Conservation (phyloP, 805 yeast species). For the Candida golubevii region DNA sequence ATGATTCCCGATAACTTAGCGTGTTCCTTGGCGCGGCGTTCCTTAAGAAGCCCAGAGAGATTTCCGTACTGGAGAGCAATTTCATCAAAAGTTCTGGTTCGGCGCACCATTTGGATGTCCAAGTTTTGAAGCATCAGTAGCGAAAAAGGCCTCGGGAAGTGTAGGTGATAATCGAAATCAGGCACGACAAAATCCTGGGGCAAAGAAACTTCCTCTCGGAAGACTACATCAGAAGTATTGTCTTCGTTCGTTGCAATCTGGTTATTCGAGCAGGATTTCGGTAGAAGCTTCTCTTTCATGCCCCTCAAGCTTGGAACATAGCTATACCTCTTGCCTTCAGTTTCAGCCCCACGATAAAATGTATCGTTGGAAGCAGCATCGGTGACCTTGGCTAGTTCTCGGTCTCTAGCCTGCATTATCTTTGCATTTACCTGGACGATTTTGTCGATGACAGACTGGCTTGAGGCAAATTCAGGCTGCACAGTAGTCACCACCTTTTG, state of each 20-base stretch:
- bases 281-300: slow-evolving; percentile 6
- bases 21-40: slow-evolving; percentile 2
- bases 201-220: neutral
- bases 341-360: neutral
- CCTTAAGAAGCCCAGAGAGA: slow-evolving; percentile 11
- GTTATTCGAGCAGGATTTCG: neutral
- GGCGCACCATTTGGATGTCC: slow-evolving; percentile 32
- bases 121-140: slow-evolving; percentile 28
- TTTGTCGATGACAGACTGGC: slow-evolving; percentile 12
- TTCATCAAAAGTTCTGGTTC: slow-evolving; percentile 21
- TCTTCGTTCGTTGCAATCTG: neutral
- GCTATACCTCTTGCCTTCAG: neutral
- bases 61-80: slow-evolving; percentile 23
- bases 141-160: slow-evolving; percentile 34
- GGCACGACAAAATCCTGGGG: slow-evolving; percentile 6
- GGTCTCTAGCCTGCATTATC: slow-evolving; percentile 3
- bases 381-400: neutral
- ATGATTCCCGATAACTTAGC: neutral
- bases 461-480: slow-evolving; percentile 12
- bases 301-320: slow-evolving; percentile 6
- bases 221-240: neutral
- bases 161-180: slow-evolving; percentile 4
- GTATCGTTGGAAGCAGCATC: neutral
- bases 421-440: slow-evolving; percentile 13
- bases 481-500: slow-evolving; percentile 10